These are phyloP conservation scores for Kazachstania sp. DNA, from an alignment of 1,139 yeast genomes.

Conservation along the genomic window DNA sequence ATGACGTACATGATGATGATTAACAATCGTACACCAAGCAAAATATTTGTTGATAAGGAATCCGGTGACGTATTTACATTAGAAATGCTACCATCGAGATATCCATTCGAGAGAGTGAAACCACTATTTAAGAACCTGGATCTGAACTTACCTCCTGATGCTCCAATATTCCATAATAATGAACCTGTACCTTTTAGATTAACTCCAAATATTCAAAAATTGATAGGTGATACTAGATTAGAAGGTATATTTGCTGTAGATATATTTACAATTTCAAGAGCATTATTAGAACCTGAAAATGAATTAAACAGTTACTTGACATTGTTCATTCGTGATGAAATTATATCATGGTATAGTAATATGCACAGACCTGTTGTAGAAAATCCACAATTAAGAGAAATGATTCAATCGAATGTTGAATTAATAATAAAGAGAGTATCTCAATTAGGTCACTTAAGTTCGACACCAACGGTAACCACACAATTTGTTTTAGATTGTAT, in stretches of 20 bases:
- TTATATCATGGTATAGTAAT: slow-evolving; percentile 86
- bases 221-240: slow-evolving; percentile 85
- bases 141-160: slow-evolving; percentile 53
- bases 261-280: slow-evolving; percentile 76
- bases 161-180: slow-evolving; percentile 87
- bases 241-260: slow-evolving; percentile 89
- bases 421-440: slow-evolving; percentile 62
- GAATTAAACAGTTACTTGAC: slow-evolving; percentile 83
- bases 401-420: slow-evolving; percentile 83
- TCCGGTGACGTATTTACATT: slow-evolving; percentile 92
- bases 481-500: slow-evolving; percentile 87
- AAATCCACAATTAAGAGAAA: slow-evolving; percentile 76
- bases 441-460: slow-evolving; percentile 71
- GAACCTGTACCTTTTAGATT: slow-evolving; percentile 94
- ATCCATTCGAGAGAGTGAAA: slow-evolving; percentile 29
- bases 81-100: slow-evolving; percentile 86
- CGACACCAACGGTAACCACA: slow-evolving; percentile 74
- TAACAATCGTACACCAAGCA: slow-evolving; percentile 88
- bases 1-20: slow-evolving; percentile 94
- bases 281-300: slow-evolving; percentile 83
- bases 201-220: slow-evolving; percentile 88
- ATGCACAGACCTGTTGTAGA: slow-evolving; percentile 50
- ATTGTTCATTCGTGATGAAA: slow-evolving; percentile 89
- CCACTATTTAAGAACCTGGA: slow-evolving; percentile 43
- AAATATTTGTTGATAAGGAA: slow-evolving; percentile 70